Evolutionary conservation across 345 rosid species (phyloP), one percentile per base, ranked within the genome.

Genomic region (Pistacia integerrima): DNA sequence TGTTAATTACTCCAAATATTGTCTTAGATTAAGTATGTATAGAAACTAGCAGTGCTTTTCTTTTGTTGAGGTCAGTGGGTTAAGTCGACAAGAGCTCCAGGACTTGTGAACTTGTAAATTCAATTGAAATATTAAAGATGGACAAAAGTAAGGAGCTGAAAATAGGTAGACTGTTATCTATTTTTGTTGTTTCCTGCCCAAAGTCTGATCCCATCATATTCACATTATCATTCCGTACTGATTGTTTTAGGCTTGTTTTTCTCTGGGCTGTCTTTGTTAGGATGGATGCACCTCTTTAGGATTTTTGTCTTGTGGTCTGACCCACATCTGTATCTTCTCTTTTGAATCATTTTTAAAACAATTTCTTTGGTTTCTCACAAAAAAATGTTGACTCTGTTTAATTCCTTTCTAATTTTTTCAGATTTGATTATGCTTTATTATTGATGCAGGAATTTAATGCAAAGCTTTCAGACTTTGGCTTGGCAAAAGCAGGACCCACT

Each of bases 381-480:
- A 41, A 41, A 12, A 20, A 16, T 61, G 11, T 49, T 66, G 35
- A 41, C 35, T 62, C 51, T 55, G 11, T 49, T 64, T 36, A 9
- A 52, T n/a, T 51, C 13, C 5, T 12, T 17, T 64, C 76, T 30
- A 78, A 70, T 18, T 41, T 56, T 75, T 74, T 20, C 38, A 36
- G 33, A 4, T 20, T 41, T 35, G 11, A 35, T 77, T 54, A 59
- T 74, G 20, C 17, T 67, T 60, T 25, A 60, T 70, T 49, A 20
- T 73, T 65, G 48, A 5, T 79, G 80, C 84, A 88, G 92, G 90
- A 88, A 30, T 87, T 77, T 78, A 83, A 85, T 78, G 88, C 90
- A 17, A 90, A 85, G 77, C 94, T 90, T 76, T 88, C 89, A 13
- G 90, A 90, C 69, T 87, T 90, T 74, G 94, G 94, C 70, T 84